A percentile compares a stretch with the other conserved stretches of the same genome.
These are phyloP conservation scores for Lathyrus oleraceus DNA, from an alignment of 306 rosid species.

Conservation along the genomic window DNA sequence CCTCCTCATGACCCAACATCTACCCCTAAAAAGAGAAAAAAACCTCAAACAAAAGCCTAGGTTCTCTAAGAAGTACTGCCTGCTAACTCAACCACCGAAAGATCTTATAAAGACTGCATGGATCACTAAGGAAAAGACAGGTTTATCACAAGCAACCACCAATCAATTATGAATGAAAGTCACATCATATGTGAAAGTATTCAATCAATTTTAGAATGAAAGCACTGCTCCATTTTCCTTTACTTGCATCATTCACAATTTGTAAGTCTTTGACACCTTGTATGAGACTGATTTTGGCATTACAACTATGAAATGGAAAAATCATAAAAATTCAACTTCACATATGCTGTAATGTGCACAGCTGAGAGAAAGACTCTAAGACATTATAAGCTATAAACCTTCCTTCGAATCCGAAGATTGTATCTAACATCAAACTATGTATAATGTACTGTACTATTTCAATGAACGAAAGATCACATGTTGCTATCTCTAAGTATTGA, in stretches of 20 bases:
- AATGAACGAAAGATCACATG: conserved; percentile 22
- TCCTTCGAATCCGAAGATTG: conserved; percentile 34
- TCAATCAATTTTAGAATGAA: conserved; percentile 33
- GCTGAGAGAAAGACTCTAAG: not conserved
- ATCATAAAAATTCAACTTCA: conserved; percentile 28
- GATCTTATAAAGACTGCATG: not conserved
- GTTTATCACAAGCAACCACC: conserved; percentile 19
- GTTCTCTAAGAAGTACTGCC: too few species aligned
- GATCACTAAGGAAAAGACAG: conserved; percentile 1
- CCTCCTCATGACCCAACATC: too few species aligned
- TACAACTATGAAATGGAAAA: conserved; percentile 34
- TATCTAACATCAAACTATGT: conserved; percentile 29
- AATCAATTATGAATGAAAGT: conserved; percentile 22
- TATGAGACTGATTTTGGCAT: not conserved
- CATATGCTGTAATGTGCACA: conserved; percentile 16
- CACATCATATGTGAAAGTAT: conserved; percentile 32
- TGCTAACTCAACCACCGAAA: too few species aligned
- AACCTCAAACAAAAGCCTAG: too few species aligned
- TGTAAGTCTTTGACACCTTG: not conserved
- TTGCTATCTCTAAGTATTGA: conserved; percentile 26
- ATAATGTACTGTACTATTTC: conserved; percentile 28
- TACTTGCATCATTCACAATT: not conserved
- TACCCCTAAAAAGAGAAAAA: too few species aligned
- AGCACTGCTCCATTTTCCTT: not conserved
- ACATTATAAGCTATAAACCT: conserved; percentile 10